phyloP scores from a whole-genome alignment of 306 rosid species.

The Chamaecrista fasciculata region DNA sequence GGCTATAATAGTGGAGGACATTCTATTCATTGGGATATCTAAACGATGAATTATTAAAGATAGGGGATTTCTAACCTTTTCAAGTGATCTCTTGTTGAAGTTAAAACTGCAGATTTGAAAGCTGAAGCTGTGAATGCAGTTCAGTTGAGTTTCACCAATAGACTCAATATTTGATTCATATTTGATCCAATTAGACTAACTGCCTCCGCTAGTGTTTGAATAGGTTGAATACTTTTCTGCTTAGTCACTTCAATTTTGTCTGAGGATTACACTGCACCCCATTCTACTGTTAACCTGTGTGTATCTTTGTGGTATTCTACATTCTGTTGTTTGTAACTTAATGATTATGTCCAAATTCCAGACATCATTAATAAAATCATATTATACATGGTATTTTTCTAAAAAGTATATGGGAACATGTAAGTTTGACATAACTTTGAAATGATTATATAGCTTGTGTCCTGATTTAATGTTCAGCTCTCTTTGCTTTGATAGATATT shows the following conservation, averaged over 20 bases:
- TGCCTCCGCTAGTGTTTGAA: background rate
- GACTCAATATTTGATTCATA: background rate
- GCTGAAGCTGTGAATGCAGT: background rate
- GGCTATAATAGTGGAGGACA: background rate
- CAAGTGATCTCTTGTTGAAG: background rate
- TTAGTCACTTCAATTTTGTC: slow-evolving; percentile 2
- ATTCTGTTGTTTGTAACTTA: slow-evolving; percentile 7
- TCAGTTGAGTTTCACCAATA: background rate
- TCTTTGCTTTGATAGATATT: background rate
- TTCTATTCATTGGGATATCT: background rate
- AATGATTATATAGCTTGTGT: background rate
- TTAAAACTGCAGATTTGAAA: background rate
- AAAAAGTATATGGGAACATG: background rate
- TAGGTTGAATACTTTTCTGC: too few species aligned
- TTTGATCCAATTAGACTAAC: background rate
- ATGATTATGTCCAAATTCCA: background rate
- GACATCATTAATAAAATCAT: background rate
- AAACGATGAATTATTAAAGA: background rate
- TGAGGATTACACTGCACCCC: background rate
- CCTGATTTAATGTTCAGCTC: background rate
- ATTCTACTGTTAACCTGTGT: background rate
- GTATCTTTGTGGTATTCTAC: background rate
- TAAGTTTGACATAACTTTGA: slow-evolving; percentile 1
- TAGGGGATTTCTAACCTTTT: background rate
- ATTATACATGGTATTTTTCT: background rate